Evolutionary conservation across 768 basidiomycete species (phyloP), one percentile per base, ranked within the genome.

Genomic region (Podaxis mareebaensis): DNA sequence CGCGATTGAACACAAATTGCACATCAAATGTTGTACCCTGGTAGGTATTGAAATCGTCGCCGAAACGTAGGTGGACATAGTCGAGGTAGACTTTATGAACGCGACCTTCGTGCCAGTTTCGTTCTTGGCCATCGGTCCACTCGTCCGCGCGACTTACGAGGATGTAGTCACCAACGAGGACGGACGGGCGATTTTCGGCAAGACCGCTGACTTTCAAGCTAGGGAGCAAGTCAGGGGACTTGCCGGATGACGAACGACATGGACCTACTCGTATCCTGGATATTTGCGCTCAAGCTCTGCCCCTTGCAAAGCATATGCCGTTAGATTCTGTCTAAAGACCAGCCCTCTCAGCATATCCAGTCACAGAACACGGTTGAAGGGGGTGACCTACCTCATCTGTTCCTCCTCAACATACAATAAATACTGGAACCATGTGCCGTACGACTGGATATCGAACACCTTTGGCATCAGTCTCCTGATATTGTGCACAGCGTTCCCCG

Each of bases 171-270:
- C 85, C 86, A 15, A 85, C 77, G 20, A 86, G 76, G 7, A 88
- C 83, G 20, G 82, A 84, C 0, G 86, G 86, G 4, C 86, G 77
- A 56, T 82, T 82, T 71, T 87, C 85, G 2, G 82, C 83, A 1
- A 87, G 74, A 4, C 85, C 85, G 30, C 82, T 77, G 11, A 89
- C 84, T 36, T 73, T 60, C 4, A 88, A 71, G 33, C 85, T 87
- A 42, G 6, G 12, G 13, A 46, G 2, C 17, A 24, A 20, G 4
- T 53, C 39, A 30, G 51, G 53, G 59, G 20, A 44, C 30, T 33
- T 2, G 20, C 8, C 5, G 3, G 42, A 1, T 42, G 40, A 60
- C 5, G 22, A 36, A 38, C 20, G 61, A 13, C 17, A 60, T 36
- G 3, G 2, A 69, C 79, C 63, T 65, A 83, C 83, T 79, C 74